Evolutionary conservation across 257 asterid genomes (phyloP).

Genomic region (Cinchona pubescens): DNA sequence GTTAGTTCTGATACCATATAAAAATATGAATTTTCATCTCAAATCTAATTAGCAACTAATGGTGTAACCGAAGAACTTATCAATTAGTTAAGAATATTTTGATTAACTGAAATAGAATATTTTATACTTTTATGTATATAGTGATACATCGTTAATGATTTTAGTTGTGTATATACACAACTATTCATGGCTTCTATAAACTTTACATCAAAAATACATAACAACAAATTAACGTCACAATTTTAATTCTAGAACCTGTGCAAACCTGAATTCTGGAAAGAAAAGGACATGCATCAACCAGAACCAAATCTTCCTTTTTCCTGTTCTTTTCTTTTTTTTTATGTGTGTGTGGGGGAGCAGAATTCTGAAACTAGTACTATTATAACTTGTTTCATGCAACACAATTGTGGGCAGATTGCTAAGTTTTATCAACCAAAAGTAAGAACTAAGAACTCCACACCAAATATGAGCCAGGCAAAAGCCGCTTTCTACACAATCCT

Average conservation of each 20-base stretch:
- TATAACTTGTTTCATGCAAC: not conserved
- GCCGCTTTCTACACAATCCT: not conserved
- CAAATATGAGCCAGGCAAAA: not conserved
- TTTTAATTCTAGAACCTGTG: too few species aligned
- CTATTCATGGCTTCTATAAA: not conserved
- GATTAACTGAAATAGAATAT: too few species aligned
- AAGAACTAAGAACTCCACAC: not conserved
- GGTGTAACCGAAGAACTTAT: too few species aligned
- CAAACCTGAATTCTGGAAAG: not conserved
- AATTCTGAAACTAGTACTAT: not conserved
- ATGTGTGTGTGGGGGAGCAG: not conserved
- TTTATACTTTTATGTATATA: too few species aligned
- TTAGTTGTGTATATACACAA: too few species aligned
- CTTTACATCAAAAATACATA: not conserved
- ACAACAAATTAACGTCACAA: not conserved
- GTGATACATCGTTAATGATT: too few species aligned
- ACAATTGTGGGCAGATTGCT: not conserved
- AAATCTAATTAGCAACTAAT: too few species aligned
- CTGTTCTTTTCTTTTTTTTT: not conserved
- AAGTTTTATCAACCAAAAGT: not conserved
- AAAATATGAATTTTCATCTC: too few species aligned
- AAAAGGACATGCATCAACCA: not conserved
- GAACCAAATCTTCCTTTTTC: not conserved
- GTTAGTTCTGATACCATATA: too few species aligned
- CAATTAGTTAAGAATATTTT: too few species aligned